Percentiles rank a stretch among this genome's conserved stretches.
Evolutionary conservation across 164 flowering plant genomes (phyloP).

Genomic region (Vitis amurensis): DNA sequence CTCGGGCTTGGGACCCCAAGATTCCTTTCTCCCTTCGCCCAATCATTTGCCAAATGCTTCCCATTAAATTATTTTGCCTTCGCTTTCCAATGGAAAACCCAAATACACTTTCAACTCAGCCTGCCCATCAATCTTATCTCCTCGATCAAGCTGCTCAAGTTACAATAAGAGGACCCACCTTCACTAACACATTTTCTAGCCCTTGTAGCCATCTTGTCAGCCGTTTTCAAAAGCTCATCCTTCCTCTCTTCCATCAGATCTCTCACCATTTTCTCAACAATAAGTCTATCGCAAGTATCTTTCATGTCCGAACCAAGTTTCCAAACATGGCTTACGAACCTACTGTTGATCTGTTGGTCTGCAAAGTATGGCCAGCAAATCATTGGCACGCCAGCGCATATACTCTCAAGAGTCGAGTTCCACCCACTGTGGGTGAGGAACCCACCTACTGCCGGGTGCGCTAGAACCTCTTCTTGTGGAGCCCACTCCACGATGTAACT

Average conservation of each 20-base stretch:
- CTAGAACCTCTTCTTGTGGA: slow-evolving; percentile 47
- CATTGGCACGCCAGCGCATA: slow-evolving; percentile 42
- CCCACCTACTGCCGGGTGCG: slow-evolving; percentile 42
- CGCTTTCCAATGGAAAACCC: neutral
- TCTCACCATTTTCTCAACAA: slow-evolving; percentile 30
- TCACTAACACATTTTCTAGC: slow-evolving; percentile 15
- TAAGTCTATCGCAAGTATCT: slow-evolving; percentile 25
- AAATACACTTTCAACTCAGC: neutral
- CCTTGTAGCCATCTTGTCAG: slow-evolving; percentile 13
- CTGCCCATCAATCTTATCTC: slow-evolving; percentile 15
- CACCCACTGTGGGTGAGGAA: slow-evolving; percentile 54
- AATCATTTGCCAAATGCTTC: no score
- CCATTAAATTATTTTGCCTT: no score
- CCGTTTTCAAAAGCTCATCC: slow-evolving; percentile 18
- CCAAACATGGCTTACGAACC: slow-evolving; percentile 43
- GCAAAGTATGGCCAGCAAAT: slow-evolving; percentile 41
- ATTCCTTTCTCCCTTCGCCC: no score
- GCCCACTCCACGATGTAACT: slow-evolving; percentile 40
- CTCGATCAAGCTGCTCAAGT: slow-evolving; percentile 22
- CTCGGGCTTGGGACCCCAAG: no score
- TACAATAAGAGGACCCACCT: slow-evolving; percentile 31
- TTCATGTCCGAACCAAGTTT: slow-evolving; percentile 41
- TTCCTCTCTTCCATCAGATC: slow-evolving; percentile 28
- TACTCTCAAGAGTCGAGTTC: slow-evolving; percentile 48
- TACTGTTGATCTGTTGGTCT: slow-evolving; percentile 41